These are phyloP conservation scores for Cyberlindnera meyerae DNA, from an alignment of 805 yeast species.

Conservation along the genomic window DNA sequence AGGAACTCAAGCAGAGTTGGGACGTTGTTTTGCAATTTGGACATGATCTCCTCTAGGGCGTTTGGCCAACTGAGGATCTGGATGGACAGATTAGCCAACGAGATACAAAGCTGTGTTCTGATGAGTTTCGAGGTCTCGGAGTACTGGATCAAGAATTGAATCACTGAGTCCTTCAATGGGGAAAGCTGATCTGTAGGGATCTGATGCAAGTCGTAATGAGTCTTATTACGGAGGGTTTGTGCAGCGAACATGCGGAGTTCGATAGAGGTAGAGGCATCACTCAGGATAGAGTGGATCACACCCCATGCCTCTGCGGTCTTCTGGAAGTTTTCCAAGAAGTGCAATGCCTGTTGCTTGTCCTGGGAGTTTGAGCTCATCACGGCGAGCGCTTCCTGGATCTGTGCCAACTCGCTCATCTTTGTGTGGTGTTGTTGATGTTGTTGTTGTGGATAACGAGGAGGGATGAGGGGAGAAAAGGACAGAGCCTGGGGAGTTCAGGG, in stretches of 20 bases:
- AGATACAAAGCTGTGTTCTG: slow-evolving; percentile 77
- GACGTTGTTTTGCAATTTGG: slow-evolving; percentile 37
- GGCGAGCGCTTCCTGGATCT: slow-evolving; percentile 23
- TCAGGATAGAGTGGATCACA: slow-evolving; percentile 51
- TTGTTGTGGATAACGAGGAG: too few relatives aligned
- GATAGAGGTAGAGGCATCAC: slow-evolving; percentile 29
- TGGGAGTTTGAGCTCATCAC: slow-evolving; percentile 23
- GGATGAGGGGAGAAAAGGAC: too few relatives aligned
- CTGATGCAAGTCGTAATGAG: slow-evolving; percentile 81
- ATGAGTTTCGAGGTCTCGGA: slow-evolving; percentile 47
- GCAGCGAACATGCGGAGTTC: slow-evolving; percentile 80
- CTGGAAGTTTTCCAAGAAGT: slow-evolving; percentile 74
- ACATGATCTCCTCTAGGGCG: slow-evolving; percentile 64
- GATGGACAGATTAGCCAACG: slow-evolving; percentile 76
- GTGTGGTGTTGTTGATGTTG: not conserved
- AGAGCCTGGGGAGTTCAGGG: too few relatives aligned
- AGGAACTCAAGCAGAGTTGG: slow-evolving; percentile 68
- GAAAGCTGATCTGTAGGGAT: slow-evolving; percentile 53
- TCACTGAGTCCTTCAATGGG: slow-evolving; percentile 63
- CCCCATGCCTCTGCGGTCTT: slow-evolving; percentile 82
- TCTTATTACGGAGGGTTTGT: slow-evolving; percentile 81
- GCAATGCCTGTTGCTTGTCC: slow-evolving; percentile 41
- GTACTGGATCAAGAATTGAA: slow-evolving; percentile 51
- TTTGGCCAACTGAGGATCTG: slow-evolving; percentile 71
- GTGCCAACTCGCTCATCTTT: slow-evolving; percentile 7